These are phyloP conservation scores for Colletotrichum tanaceti DNA, from an alignment of 2,329 filamentous ascomycete genomes.

Conservation along the genomic window DNA sequence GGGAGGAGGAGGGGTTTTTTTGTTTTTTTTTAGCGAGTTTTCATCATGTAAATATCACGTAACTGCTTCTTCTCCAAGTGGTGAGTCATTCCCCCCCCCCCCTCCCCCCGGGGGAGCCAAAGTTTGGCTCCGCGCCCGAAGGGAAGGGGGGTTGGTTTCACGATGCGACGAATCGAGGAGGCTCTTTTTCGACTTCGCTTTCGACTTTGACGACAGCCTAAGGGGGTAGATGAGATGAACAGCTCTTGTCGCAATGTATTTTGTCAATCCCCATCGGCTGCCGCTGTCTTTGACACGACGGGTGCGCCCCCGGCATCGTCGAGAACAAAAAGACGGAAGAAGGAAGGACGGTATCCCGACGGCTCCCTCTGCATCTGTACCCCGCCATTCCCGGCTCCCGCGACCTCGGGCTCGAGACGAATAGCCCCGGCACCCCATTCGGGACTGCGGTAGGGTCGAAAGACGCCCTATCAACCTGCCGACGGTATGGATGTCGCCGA, in stretches of 20 bases:
- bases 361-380: too few relatives aligned
- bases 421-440: not conserved
- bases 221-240: not conserved
- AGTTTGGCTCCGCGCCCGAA: constrained; percentile 22
- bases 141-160: not conserved
- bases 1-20: too few relatives aligned
- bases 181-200: not conserved
- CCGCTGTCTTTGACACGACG: not conserved
- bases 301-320: not conserved
- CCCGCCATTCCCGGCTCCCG: not conserved
- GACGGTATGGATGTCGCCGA: too few relatives aligned
- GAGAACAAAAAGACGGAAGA: not conserved
- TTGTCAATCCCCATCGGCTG: too few relatives aligned
- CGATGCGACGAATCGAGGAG: constrained; percentile 14
- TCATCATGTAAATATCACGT: constrained; percentile 40
- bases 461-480: too few relatives aligned
- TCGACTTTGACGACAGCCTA: too few relatives aligned
- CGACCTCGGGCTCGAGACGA: constrained; percentile 1
- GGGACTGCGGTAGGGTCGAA: not conserved
- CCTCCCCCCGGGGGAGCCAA: not conserved
- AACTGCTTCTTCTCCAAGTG: constrained; percentile 22
- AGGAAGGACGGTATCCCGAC: not conserved
- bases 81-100: not conserved
- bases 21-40: constrained; percentile 21
- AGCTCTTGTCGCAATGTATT: not conserved